Conservation (phyloP, 2,329 filamentous ascomycete species). For the Pestalotiopsis sp. region DNA sequence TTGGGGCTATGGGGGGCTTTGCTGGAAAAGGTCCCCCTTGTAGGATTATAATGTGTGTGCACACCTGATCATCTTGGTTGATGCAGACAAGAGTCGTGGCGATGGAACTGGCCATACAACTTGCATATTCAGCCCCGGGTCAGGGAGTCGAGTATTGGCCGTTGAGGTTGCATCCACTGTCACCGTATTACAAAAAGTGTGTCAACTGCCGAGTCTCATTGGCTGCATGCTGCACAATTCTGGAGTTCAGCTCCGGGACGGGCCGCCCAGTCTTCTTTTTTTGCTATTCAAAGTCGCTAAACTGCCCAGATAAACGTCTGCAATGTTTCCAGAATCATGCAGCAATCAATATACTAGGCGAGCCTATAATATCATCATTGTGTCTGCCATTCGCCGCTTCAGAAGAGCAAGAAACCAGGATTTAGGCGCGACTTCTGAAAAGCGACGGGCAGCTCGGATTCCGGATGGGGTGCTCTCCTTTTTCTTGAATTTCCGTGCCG, state of each 20-base stretch:
- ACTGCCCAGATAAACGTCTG: background rate
- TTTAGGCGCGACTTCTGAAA: background rate
- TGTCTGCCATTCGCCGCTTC: background rate
- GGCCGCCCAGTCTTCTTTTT: background rate
- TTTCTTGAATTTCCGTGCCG: background rate
- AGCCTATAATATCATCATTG: background rate
- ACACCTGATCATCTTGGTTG: no score
- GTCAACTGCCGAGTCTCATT: background rate
- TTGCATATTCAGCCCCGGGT: background rate
- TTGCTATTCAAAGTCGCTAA: background rate
- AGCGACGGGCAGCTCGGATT: background rate
- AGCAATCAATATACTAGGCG: background rate
- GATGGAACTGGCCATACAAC: background rate
- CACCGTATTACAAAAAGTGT: background rate
- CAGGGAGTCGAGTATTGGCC: background rate
- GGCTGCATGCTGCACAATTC: background rate
- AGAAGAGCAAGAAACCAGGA: background rate
- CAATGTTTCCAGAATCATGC: background rate
- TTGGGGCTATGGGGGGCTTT: no score
- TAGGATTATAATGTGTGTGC: no score
- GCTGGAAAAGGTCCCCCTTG: no score
- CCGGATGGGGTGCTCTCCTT: background rate
- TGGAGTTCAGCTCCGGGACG: background rate
- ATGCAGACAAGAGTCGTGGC: background rate
- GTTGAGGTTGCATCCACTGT: background rate